Base-by-base conservation (phyloP, 2,329 filamentous ascomycete species). In the Arthrobotrys iridis region DNA sequence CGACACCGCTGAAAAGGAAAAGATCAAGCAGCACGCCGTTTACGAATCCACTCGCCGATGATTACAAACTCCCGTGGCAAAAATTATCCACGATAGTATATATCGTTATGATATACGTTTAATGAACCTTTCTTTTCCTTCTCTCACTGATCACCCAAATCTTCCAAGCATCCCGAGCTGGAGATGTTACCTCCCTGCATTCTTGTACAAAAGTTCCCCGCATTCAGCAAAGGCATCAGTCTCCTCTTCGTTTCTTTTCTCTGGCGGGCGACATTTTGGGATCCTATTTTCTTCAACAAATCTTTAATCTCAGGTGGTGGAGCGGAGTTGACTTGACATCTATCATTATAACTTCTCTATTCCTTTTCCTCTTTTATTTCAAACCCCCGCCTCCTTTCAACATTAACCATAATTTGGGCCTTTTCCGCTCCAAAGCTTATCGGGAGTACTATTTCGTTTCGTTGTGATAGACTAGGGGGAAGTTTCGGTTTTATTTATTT, bases 1-100 rank as follows among this genome's bases (percentile, higher is more conserved):
- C 80, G 95, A 99, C 82, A 99, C 95, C 1, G 89, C 93, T 67
- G 95, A 99, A 85, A 97, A 97, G 93, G 93, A 33, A 98, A 98
- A 82, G 81, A 83, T 50, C 75, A 77, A 22, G 8, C 58, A 62
- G 26, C 64, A 52, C 24, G 74, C 78, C 55, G 76, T 77, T 37
- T 78, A 77, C 55, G 78, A 77, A 2, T 20, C n/a, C 3, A n/a
- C 7, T 10, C 10, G 33, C 10, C 7, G 11, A 22, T 43, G 15
- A 48, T 20, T 4, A 65, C 50, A 20, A 24, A 50, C n/a, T 33
- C 20, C 37, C 22, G 35, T 4, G n/a, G n/a, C 5, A 26, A 18
- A 45, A 55, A 13, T 2, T 7, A 20, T 15, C 18, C 46, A 13
- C 43, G 18, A 40, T 26, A 10, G 28, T 46, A 45, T 48, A 62